Base-by-base conservation (phyloP, 768 basidiomycete genomes). In the Podaxis carcinomalis region DNA sequence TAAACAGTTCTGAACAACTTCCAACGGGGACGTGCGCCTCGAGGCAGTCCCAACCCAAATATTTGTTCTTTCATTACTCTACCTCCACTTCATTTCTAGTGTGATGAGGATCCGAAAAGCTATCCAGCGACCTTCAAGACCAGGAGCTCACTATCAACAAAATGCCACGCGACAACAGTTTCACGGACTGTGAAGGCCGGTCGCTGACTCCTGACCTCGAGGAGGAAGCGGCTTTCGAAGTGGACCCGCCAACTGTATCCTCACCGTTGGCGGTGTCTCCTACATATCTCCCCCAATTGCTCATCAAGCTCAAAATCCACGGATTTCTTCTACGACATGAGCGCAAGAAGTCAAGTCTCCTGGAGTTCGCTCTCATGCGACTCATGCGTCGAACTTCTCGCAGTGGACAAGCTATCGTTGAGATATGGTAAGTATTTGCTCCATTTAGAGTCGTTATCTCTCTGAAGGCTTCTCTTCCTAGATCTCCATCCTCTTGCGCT, bases 401-500 rank as follows among this genome's bases (percentile, higher is more conserved):
- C 49, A 62, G 37, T 67, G 68, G 55, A 59, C 67, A 39, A 55
- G 23, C 23, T 23, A 23, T 23, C 1, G 23, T 23, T 23, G 7
- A 27, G 27, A 27, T 27, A 27, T 27, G 27, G 27, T 27, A 5
- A 5, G 27, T 27, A 27, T 27, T 5, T 11, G 44, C n/a, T 21
- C 57, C 21, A n/a, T 44, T 19, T 9, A 14, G 2, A 19, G 3
- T 28, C 16, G 47, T 1, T 1, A 21, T 56, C 44, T 21, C 39
- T 25, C 52, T 40, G 27, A 36, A 55, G 49, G 10, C 62, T 23
- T 55, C 55, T 16, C 6, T 42, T 25, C 19, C 6, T 56, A 88
- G 87, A 84, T 63, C 69, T 90, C 44, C 89, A 90, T 67, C 89
- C 89, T 1, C 80, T 90, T 47, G 83, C 88, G 4, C 72, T 91